These are phyloP conservation scores for Beauveria rudraprayagi DNA, from an alignment of 2,329 filamentous ascomycete genomes.

Conservation along the genomic window DNA sequence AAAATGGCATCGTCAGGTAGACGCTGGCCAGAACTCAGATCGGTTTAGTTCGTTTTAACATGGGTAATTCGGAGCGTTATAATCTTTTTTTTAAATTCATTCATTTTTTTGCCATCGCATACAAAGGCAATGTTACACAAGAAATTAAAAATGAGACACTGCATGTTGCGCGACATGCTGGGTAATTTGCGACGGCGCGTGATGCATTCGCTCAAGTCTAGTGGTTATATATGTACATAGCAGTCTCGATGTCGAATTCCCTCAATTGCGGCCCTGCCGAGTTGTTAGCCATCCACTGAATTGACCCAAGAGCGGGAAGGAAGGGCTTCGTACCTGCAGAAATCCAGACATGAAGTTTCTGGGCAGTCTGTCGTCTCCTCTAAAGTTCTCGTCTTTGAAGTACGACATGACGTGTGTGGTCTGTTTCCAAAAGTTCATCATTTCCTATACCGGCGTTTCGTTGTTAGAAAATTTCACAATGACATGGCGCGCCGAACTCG, in stretches of 20 bases:
- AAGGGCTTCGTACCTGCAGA: conserved; percentile 63
- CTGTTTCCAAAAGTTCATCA: conserved; percentile 99
- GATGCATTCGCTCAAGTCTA: conserved; percentile 16
- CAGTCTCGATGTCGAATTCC: conserved; percentile 12
- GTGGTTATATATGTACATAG: conserved; percentile 27
- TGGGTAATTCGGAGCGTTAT: conserved; percentile 1
- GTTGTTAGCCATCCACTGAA: conserved; percentile 15
- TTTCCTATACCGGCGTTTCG: conserved; percentile 56
- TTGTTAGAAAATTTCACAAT: background rate
- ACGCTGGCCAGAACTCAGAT: background rate
- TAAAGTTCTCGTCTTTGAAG: conserved; percentile 75
- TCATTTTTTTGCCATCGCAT: background rate
- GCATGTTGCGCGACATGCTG: background rate
- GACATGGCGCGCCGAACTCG: background rate
- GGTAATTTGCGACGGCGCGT: background rate
- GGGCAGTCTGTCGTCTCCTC: conserved; percentile 72
- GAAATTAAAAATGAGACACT: background rate
- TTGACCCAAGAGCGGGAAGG: background rate
- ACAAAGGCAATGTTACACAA: background rate
- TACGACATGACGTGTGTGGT: conserved; percentile 92
- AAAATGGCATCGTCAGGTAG: conserved; percentile 25
- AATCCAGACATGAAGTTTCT: conserved; percentile 91
- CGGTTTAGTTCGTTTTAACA: no score
- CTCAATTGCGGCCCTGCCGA: conserved; percentile 48
- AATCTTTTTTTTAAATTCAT: background rate